Evolutionary conservation across 164 flowering plant species (phyloP), one percentile per base, ranked within the genome.

Genomic region (Chloranthus sessilifolius): DNA sequence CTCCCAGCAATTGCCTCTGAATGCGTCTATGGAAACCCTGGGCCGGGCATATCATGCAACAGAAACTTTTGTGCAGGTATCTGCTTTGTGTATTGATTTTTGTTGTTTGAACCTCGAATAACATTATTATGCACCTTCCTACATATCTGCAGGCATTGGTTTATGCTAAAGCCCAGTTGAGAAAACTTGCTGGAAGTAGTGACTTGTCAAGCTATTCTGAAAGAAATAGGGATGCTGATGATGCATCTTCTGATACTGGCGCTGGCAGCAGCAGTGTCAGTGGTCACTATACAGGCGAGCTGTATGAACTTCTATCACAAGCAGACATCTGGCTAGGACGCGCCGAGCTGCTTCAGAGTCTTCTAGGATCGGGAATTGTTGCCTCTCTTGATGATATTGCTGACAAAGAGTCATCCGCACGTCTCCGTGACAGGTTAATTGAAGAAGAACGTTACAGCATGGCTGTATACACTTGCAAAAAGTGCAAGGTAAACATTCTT

Each of bases 281-380:
- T 43, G 77, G 90, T 71, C 96, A 83, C 55, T 64, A 77, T 14
- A 73, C 88, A 38, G 95, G 82, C 75, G 97, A 92, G 68, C 60
- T 77, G 41, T 81, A 89, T 57, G 97, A 84, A 63, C 73, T 74
- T 54, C 58, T 82, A 22, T 74, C 82, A 51, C 91, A 71, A 73
- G 95, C 83, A 42, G 97, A 92, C 23, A 50, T 58, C 24, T 92
- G 99, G 99, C 62, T 92, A 7, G 83, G 87, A 49, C 88, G 95
- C 62, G 99, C 99, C 23, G 95, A 92, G 76, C 74, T 92, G 59
- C 95, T 92, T 54, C 99, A 92, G 54, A 92, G 99, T 68, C 95
- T 92, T 52, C 65, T 88, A 27, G 99, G 99, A 16, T 84, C 94
- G 27, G 95, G 97, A 50, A 86, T 92, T 53, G 85, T 95, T 65